Evolutionary conservation across 345 rosid species (phyloP).

Genomic region (Balakata baccata): DNA sequence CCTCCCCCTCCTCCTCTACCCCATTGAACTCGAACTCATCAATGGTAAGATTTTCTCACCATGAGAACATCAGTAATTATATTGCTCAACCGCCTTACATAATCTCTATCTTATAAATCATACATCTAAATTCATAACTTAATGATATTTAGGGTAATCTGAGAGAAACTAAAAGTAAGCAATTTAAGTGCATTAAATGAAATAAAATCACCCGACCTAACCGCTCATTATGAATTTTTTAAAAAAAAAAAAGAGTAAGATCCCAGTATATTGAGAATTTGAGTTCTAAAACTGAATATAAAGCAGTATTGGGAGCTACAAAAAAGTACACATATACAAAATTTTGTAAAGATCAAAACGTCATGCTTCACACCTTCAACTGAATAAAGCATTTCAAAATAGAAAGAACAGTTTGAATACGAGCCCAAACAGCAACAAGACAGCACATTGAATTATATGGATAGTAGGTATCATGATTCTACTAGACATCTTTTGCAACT

Average conservation of each 20-base stretch:
- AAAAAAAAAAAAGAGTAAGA: not conserved
- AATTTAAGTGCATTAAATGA: not conserved
- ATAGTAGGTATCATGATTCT: not conserved
- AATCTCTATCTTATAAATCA: not conserved
- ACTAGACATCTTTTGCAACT: not conserved
- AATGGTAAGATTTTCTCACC: not conserved
- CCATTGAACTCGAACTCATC: not conserved
- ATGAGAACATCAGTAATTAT: not conserved
- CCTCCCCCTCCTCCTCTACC: too few species aligned
- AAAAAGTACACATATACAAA: not conserved
- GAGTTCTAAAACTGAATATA: not conserved
- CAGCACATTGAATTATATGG: not conserved
- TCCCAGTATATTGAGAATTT: not conserved
- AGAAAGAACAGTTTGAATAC: not conserved
- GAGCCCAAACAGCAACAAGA: not conserved
- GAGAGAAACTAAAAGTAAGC: not conserved
- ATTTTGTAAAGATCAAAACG: constrained; percentile 1
- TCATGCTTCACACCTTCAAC: not conserved
- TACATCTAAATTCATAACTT: not conserved
- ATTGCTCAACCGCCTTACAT: not conserved
- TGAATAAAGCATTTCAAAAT: not conserved
- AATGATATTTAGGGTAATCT: not conserved
- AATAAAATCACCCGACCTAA: not conserved
- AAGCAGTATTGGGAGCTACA: not conserved
- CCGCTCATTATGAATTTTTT: not conserved